Evolutionary conservation across 768 basidiomycete species (phyloP).

Genomic region (Mycena vulgaris): DNA sequence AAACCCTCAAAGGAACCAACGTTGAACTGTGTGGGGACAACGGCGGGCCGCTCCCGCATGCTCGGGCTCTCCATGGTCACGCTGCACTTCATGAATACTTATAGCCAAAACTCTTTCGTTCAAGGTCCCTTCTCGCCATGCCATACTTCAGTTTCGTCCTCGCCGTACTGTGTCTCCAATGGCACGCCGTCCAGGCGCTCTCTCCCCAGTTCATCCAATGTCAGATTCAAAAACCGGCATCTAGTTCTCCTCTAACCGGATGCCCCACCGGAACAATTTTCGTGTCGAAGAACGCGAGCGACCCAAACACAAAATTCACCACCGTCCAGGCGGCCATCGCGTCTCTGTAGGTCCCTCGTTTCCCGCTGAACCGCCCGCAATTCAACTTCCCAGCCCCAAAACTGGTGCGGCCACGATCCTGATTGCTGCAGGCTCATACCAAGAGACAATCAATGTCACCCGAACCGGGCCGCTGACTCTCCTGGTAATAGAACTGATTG

Average conservation of each 20-base stretch:
- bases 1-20: too few relatives aligned
- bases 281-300: conserved; percentile 63
- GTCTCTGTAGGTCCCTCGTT: conserved; percentile 62
- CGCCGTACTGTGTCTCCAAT: background rate
- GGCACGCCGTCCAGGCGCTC: conserved; percentile 45
- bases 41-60: conserved; percentile 21
- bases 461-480: conserved; percentile 68
- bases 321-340: conserved; percentile 69
- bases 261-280: conserved; percentile 74
- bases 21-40: background rate
- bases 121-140: conserved; percentile 12
- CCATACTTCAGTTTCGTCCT: background rate
- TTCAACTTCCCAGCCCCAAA: conserved; percentile 53
- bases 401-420: conserved; percentile 63
- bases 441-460: conserved; percentile 72
- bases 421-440: conserved; percentile 71
- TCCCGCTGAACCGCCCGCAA: background rate
- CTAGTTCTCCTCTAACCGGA: conserved; percentile 60
- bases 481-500: conserved; percentile 55
- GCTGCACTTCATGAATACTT: conserved; percentile 8
- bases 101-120: conserved; percentile 1
- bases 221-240: conserved; percentile 64
- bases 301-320: conserved; percentile 61
- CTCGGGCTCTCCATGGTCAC: conserved; percentile 22
- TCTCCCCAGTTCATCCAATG: conserved; percentile 65